A percentile compares a stretch with the other conserved stretches of the same genome.
Evolutionary conservation across 768 basidiomycete species (phyloP).

Genomic region (Suillus discolor): DNA sequence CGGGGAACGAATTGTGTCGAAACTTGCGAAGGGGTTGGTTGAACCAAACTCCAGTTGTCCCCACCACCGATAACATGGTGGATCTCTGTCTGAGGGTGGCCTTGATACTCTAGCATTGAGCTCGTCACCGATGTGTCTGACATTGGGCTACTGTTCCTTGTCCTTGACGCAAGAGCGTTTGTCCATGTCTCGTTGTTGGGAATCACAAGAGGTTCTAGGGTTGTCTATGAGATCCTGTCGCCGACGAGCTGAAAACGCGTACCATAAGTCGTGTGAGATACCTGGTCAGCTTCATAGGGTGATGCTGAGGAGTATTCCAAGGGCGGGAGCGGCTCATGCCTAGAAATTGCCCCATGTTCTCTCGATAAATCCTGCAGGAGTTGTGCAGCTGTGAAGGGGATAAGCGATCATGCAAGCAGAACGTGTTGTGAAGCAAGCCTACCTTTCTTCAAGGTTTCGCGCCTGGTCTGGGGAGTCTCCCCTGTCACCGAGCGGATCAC

Average conservation of each 20-base stretch:
- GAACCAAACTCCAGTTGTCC: slow-evolving; percentile 4
- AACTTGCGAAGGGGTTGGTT: slow-evolving; percentile 2
- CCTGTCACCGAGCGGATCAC: slow-evolving; percentile 27
- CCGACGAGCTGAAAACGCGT: background rate
- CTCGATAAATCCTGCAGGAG: background rate
- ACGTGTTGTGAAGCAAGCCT: too few relatives aligned
- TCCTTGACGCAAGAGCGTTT: background rate
- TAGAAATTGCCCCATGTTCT: slow-evolving; percentile 1
- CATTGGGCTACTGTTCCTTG: slow-evolving; percentile 3
- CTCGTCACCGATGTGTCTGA: slow-evolving; percentile 6
- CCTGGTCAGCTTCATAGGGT: background rate
- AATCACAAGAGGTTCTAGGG: background rate
- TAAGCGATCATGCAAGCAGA: background rate
- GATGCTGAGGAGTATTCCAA: background rate
- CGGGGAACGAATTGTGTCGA: background rate
- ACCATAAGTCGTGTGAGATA: background rate
- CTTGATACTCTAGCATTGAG: slow-evolving; percentile 1
- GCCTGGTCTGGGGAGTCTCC: slow-evolving; percentile 28
- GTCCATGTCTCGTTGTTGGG: slow-evolving; percentile 5
- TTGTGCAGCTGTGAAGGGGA: slow-evolving; percentile 6
- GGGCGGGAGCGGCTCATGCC: slow-evolving; percentile 3
- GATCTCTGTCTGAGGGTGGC: background rate
- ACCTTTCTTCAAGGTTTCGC: slow-evolving; percentile 31
- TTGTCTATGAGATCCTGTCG: background rate
- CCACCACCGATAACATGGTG: background rate